Evolutionary conservation across 768 basidiomycete species (phyloP), one percentile per base, ranked within the genome.

Genomic region (Naganishia kalamii): DNA sequence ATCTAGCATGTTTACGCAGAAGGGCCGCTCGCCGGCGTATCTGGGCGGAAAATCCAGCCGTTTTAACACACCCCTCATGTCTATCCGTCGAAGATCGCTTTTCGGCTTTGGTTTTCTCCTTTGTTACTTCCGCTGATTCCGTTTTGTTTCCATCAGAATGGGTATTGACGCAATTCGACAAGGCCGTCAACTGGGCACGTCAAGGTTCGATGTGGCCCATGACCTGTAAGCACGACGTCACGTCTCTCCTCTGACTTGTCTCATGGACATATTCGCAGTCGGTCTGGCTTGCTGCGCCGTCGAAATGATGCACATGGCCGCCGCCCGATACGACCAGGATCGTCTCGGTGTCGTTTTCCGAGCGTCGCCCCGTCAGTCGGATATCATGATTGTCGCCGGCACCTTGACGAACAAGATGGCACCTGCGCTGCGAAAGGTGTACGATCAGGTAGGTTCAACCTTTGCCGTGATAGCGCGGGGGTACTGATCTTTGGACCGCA

Each of bases 341-440:
- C 85, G 96, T 67, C 82, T 99, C 33, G 96, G 96, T 69, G 87
- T 98, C 64, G 89, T 99, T 44, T 99, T 99, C 83, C 91, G 96
- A 81, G 96, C 94, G n/a, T 91, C 88, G 81, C 96, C 96, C 48
- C 88, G 96, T 67, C 90, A 97, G 81, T 90, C 88, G 67, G 92
- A 96, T 75, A 88, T 96, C 75, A 97, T 97, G 94, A 99, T 99
- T 75, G 96, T 99, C 48, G 94, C 94, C 51, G 96, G 96, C 35
- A 99, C 96, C 0, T 81, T 99, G 72, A 99, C 96, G 68, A 99
- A 99, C 82, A 98, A 99, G 82, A 99, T 99, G 96, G 96, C 93
- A 4, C 96, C 96, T 44, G 94, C 96, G 8, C 78, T 99, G 76
- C 85, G 96, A 73, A 97, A 92, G 79, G 93, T 92, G 62, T 92